Base-by-base conservation (phyloP, 1,139 yeast genomes). In the Saccharomycopsis crataegensis region DNA sequence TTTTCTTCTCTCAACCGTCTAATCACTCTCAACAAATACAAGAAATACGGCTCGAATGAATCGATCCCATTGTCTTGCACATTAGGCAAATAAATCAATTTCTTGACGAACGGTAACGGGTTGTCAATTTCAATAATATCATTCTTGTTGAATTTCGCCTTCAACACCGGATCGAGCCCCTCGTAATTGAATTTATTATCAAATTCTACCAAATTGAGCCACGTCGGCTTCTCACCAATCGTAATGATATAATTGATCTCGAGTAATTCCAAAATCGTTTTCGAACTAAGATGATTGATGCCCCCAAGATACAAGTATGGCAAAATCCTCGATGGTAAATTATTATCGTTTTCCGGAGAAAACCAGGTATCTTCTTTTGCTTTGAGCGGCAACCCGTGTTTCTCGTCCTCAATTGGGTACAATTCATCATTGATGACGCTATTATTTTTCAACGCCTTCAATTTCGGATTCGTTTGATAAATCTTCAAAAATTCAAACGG, bases 231-330 rank as follows among this genome's bases (percentile, higher is more conserved):
- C 63, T 91, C 98, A 1, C 98, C 99, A 8, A 93, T 96, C 2
- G 96, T 85, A 5, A 93, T 81, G 11, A 93, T 77, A 57, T 87
- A 81, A 40, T 77, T 78, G 54, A 93, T 88, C 0, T 90, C 93
- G 33, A 93, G 68, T 52, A 77, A 77, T 43, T 72, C 69, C 55
- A 93, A 70, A 61, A 93, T 68, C 6, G 82, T 79, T 2, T 83
- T 76, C 60, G 84, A 79, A 60, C 82, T 82, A 6, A 97, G 97
- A 69, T 93, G 97, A 51, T 72, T 78, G 53, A 90, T 71, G 1
- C 95, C 85, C 0, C 99, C 99, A 54, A 93, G 73, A 64, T 91
- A 93, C 61, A 93, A 69, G 67, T 91, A 91, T 0, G 94, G 88
- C 52, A 91, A 68, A 3, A 93, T 83, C 52, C 86, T 74, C 2